phyloP scores from a whole-genome alignment of 305 asterid species.

The Plantago lanceolata region DNA sequence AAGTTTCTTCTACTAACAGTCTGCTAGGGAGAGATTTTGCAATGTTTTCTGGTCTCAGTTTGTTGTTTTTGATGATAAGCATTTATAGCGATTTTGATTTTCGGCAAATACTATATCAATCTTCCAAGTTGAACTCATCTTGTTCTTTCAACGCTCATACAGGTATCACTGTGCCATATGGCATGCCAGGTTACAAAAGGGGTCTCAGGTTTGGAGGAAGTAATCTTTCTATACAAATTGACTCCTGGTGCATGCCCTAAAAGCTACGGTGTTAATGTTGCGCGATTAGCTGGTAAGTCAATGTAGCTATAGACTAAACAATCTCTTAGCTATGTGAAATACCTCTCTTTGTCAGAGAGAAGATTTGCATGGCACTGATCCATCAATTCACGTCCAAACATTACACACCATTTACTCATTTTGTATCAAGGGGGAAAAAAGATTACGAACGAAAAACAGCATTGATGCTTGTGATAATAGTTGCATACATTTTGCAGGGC shows the following conservation, averaged over 20 bases:
- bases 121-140: neutral
- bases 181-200: constrained; percentile 86
- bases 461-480: constrained; percentile 7
- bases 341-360: neutral
- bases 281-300: constrained; percentile 78
- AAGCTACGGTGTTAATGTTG: constrained; percentile 96
- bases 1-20: neutral
- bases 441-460: neutral
- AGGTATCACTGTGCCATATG: constrained; percentile 93
- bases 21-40: too few species aligned
- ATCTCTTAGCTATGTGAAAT: neutral
- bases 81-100: neutral
- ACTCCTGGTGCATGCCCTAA: constrained; percentile 89
- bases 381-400: neutral
- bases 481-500: constrained; percentile 52
- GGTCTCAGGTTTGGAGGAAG: constrained; percentile 69
- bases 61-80: neutral
- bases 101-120: neutral
- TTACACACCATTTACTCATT: too few species aligned
- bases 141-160: constrained; percentile 22
- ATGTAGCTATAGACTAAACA: neutral
- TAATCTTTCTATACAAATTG: constrained; percentile 84
- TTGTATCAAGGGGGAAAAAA: neutral
- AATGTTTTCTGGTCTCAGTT: neutral
- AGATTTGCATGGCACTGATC: neutral